phyloP scores from a whole-genome alignment of 2,329 filamentous ascomycete species.

The Fusarium beomiforme region DNA sequence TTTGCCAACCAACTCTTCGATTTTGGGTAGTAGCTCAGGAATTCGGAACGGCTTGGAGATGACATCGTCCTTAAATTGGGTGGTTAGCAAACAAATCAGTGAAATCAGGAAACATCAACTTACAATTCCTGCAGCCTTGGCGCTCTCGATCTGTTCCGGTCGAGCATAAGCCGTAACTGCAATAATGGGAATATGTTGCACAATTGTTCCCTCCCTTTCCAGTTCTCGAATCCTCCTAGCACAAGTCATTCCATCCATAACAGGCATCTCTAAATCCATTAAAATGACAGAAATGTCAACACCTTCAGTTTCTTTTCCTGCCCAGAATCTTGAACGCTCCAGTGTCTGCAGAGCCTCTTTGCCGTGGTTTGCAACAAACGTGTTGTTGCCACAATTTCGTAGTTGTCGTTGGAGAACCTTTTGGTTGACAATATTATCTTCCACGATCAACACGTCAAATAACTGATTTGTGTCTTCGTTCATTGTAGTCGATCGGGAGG shows the following conservation, averaged over 20 bases:
- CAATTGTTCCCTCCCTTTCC: slow-evolving; percentile 69
- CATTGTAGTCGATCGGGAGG: slow-evolving; percentile 9
- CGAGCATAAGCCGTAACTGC: slow-evolving; percentile 86
- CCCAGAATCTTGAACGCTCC: slow-evolving; percentile 66
- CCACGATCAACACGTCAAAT: slow-evolving; percentile 71
- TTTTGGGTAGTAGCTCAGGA: slow-evolving; percentile 74
- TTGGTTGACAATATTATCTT: slow-evolving; percentile 76
- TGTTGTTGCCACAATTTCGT: slow-evolving; percentile 68
- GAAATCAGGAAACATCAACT: slow-evolving; percentile 45
- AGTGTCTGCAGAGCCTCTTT: slow-evolving; percentile 69
- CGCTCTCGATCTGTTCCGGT: slow-evolving; percentile 76
- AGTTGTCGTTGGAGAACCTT: slow-evolving; percentile 71
- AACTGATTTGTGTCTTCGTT: slow-evolving; percentile 43
- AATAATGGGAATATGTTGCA: slow-evolving; percentile 77
- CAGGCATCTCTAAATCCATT: slow-evolving; percentile 86
- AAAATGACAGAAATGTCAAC: slow-evolving; percentile 73
- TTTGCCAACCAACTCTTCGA: slow-evolving; percentile 64
- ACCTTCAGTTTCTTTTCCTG: slow-evolving; percentile 56
- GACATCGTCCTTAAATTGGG: slow-evolving; percentile 69
- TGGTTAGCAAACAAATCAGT: slow-evolving; percentile 5
- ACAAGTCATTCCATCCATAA: slow-evolving; percentile 84
- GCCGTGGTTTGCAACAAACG: slow-evolving; percentile 72
- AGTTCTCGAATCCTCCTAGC: slow-evolving; percentile 74
- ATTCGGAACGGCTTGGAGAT: slow-evolving; percentile 85
- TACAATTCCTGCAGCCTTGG: slow-evolving; percentile 78